Conservation (phyloP, 1,139 yeast genomes). For the Hemisphaericaspora xylanilytica region DNA sequence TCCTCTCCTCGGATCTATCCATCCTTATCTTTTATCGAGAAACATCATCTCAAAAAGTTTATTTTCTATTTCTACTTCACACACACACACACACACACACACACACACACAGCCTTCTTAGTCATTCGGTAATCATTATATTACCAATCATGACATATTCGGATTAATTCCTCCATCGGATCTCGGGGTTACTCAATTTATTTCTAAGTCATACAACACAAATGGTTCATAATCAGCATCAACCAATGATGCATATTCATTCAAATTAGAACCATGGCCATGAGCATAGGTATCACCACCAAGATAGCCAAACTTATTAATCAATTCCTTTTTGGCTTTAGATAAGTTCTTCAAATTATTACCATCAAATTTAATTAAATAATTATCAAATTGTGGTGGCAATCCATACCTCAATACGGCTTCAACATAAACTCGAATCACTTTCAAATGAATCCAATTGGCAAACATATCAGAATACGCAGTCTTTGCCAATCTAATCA, state of each 20-base stretch:
- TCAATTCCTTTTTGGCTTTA: conserved; percentile 65
- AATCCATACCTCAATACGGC: conserved; percentile 89
- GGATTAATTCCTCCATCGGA: too few relatives aligned
- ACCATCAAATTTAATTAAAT: conserved; percentile 45
- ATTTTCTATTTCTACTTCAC: too few relatives aligned
- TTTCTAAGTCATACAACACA: conserved; percentile 64
- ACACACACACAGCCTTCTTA: too few relatives aligned
- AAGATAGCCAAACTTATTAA: conserved; percentile 76
- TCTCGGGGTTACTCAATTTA: conserved; percentile 23
- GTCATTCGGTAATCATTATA: too few relatives aligned
- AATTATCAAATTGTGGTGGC: conserved; percentile 86
- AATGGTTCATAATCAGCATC: conserved; percentile 96
- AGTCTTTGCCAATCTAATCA: conserved; percentile 77
- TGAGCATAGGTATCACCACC: conserved; percentile 88
- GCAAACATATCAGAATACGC: conserved; percentile 84
- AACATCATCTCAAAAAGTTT: too few relatives aligned
- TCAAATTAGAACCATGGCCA: conserved; percentile 56
- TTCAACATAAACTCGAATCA: conserved; percentile 54
- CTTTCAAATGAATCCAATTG: conserved; percentile 86
- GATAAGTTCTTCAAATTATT: conserved; percentile 41
- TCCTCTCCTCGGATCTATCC: too few relatives aligned
- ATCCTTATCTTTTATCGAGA: too few relatives aligned
- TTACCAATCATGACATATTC: neutral
- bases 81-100: too few relatives aligned
- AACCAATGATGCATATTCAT: conserved; percentile 87